Percentiles rank a stretch among this genome's conserved stretches.
phyloP scores from a whole-genome alignment of 257 asterid genomes.

The Forsythia suspensa region DNA sequence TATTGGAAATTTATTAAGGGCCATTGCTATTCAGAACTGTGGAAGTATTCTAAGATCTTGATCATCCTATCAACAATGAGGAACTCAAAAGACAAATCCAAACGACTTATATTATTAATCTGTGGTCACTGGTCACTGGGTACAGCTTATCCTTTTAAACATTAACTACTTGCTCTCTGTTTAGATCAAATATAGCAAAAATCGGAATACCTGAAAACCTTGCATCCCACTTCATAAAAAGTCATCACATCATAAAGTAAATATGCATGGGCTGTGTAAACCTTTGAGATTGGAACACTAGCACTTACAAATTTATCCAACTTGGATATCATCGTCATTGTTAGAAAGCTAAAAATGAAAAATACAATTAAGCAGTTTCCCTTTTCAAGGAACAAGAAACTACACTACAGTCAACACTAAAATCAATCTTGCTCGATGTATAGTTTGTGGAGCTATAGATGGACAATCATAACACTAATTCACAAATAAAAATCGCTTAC shows the following conservation, averaged over 20 bases:
- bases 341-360: constrained; percentile 3
- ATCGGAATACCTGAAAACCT: background rate
- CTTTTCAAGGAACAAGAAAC: constrained; percentile 26
- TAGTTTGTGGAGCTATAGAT: constrained; percentile 24
- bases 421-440: constrained; percentile 21
- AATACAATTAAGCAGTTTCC: constrained; percentile 19
- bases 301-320: constrained; percentile 18
- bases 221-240: background rate
- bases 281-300: background rate
- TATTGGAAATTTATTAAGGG: background rate
- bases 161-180: background rate
- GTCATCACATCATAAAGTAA: constrained; percentile 4
- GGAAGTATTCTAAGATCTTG: constrained; percentile 4
- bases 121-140: constrained; percentile 4
- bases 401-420: constrained; percentile 27
- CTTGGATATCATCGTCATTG: constrained; percentile 19
- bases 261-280: constrained; percentile 13
- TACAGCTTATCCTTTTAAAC: background rate
- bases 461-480: constrained; percentile 32
- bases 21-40: constrained; percentile 7
- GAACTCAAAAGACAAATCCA: constrained; percentile 6
- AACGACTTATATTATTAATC: constrained; percentile 14
- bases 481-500: constrained; percentile 30
- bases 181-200: constrained; percentile 1
- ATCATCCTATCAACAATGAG: constrained; percentile 8